Conservation (phyloP, 2,329 filamentous ascomycete species). For the Aspergillus thermomutatus region DNA sequence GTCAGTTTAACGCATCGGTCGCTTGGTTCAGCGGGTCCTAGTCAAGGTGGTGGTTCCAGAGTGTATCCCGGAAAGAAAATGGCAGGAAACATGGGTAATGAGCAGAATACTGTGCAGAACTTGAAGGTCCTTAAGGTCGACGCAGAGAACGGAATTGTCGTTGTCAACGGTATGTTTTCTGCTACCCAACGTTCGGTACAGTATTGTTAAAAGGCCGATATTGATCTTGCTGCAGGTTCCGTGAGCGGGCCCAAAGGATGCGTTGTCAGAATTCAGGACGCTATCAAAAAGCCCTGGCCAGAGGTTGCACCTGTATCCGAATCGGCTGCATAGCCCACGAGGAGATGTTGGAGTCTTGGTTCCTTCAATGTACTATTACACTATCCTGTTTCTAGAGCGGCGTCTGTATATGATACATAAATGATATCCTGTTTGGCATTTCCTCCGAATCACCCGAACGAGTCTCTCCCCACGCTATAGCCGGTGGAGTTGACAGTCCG, state of each 20-base stretch:
- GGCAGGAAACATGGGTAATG: constrained; percentile 91
- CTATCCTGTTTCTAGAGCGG: constrained; percentile 34
- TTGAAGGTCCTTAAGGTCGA: constrained; percentile 86
- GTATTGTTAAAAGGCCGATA: constrained; percentile 7
- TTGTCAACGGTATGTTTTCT: constrained; percentile 68
- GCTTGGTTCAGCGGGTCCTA: constrained; percentile 84
- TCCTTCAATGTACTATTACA: constrained; percentile 37
- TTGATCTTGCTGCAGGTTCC: constrained; percentile 46
- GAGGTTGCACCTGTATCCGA: constrained; percentile 33
- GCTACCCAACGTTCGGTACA: background rate
- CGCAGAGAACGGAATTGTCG: constrained; percentile 77
- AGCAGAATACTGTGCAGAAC: constrained; percentile 87
- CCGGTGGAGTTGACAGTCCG: constrained; percentile 1
- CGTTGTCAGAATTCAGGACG: constrained; percentile 81
- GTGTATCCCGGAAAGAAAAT: constrained; percentile 97
- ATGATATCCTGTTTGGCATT: constrained; percentile 31
- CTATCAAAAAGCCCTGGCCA: constrained; percentile 80
- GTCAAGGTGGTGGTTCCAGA: constrained; percentile 87
- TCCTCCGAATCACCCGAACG: background rate
- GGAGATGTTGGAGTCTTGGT: constrained; percentile 7
- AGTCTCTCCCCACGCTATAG: background rate
- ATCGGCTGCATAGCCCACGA: constrained; percentile 14
- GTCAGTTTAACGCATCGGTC: constrained; percentile 91
- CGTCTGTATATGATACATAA: constrained; percentile 40
- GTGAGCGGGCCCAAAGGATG: constrained; percentile 87